Evolutionary conservation across 257 asterid species (phyloP).

Genomic region (Ophiorrhiza pumila): DNA sequence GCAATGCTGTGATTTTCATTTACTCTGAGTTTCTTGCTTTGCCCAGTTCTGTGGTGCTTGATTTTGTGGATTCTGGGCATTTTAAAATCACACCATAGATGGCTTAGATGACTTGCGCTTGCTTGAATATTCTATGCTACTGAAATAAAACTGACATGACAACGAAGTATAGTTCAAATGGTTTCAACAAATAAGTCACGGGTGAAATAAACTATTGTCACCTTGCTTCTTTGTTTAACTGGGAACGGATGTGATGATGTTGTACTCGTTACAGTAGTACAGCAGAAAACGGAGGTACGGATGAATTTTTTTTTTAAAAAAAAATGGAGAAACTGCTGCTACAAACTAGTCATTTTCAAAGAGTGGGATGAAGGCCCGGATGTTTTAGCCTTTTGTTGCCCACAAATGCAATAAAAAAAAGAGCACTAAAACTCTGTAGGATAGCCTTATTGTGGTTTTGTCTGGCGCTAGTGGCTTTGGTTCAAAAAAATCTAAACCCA

Average conservation of each 20-base stretch:
- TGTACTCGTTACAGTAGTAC: not conserved
- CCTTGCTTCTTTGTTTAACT: not conserved
- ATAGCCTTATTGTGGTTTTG: conserved; percentile 12
- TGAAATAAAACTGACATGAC: no score
- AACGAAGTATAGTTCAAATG: no score
- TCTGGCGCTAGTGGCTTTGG: conserved; percentile 25
- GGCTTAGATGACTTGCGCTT: not conserved
- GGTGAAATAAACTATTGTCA: not conserved
- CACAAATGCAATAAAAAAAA: conserved; percentile 17
- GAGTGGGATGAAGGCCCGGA: conserved; percentile 2
- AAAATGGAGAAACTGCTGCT: not conserved
- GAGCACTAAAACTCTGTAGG: conserved; percentile 28
- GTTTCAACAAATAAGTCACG: no score
- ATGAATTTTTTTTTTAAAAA: not conserved
- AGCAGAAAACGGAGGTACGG: not conserved
- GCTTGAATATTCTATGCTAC: not conserved
- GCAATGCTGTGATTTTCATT: not conserved
- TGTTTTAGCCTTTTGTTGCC: conserved; percentile 3
- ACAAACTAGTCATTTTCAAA: conserved; percentile 5
- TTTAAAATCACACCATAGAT: no score
- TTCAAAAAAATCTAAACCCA: conserved; percentile 8
- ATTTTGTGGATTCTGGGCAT: not conserved
- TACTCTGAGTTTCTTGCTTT: not conserved
- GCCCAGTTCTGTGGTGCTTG: not conserved
- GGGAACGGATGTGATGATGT: not conserved